Conservation (phyloP, 257 asterid genomes). For the Forsythia suspensa region DNA sequence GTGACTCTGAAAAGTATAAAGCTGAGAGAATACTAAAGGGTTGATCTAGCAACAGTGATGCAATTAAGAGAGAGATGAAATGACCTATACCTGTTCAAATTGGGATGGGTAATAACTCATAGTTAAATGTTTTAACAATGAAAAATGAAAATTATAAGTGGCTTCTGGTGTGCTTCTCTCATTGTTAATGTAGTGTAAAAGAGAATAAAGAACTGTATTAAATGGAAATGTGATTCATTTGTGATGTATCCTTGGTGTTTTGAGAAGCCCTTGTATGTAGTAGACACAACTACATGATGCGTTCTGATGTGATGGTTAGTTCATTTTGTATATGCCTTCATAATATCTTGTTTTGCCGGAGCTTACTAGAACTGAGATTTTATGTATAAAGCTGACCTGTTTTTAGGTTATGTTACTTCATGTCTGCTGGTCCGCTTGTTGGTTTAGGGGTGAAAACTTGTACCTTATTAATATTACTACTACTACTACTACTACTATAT, state of each 20-base stretch:
- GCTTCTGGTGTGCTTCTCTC: not conserved
- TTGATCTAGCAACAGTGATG: not conserved
- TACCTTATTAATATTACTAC: not conserved
- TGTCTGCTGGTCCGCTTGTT: not conserved
- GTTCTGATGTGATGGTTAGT: not conserved
- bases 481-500: not conserved
- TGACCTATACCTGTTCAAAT: not conserved
- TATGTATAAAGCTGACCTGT: not conserved
- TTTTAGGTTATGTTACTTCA: not conserved
- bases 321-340: not conserved
- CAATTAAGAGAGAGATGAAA: not conserved
- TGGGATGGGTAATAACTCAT: not conserved
- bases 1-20: not conserved
- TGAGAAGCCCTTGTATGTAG: not conserved
- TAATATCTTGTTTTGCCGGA: not conserved
- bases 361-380: not conserved
- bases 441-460: not conserved
- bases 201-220: not conserved
- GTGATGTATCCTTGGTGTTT: not conserved
- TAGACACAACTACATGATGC: not conserved
- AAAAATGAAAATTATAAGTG: not conserved
- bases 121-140: not conserved
- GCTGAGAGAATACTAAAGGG: not conserved
- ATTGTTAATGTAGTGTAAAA: not conserved
- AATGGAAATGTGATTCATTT: not conserved